Percentiles rank a stretch among this genome's conserved stretches.
These are phyloP conservation scores for Phytophthora pistaciae DNA, from an alignment of 352 stramenopile species.

Conservation along the genomic window DNA sequence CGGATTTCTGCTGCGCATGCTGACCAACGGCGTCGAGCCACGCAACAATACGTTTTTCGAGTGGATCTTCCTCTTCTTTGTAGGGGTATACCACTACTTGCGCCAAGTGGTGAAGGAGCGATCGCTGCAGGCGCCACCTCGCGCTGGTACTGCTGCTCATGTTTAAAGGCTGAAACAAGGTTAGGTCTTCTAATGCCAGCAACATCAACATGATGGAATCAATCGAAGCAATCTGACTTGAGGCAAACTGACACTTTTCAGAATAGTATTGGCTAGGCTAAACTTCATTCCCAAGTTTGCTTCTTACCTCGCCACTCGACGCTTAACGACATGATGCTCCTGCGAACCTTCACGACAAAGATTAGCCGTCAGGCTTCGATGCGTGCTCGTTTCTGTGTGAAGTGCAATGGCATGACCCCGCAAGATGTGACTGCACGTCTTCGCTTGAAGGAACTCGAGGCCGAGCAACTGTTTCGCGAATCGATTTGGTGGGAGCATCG, in stretches of 20 bases:
- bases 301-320: not conserved
- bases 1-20: slow-evolving; percentile 57
- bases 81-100: slow-evolving; percentile 34
- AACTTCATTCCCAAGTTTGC: not conserved
- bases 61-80: slow-evolving; percentile 60
- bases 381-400: not conserved
- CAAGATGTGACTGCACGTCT: no score
- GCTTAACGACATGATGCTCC: not conserved
- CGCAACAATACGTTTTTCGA: slow-evolving; percentile 74
- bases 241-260: no score
- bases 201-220: not conserved
- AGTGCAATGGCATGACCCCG: no score
- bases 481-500: no score
- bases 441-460: no score
- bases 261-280: not conserved
- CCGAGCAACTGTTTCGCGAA: no score
- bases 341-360: not conserved
- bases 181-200: no score
- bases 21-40: slow-evolving; percentile 69
- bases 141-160: slow-evolving; percentile 19
- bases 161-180: slow-evolving; percentile 17
- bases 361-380: not conserved
- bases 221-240: not conserved
- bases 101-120: slow-evolving; percentile 35
- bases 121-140: slow-evolving; percentile 21